Percentiles rank a stretch among this genome's conserved stretches.
These are phyloP conservation scores for Ganoderma leucocontextum DNA, from an alignment of 1,284 basidiomycete genomes.

Conservation along the genomic window DNA sequence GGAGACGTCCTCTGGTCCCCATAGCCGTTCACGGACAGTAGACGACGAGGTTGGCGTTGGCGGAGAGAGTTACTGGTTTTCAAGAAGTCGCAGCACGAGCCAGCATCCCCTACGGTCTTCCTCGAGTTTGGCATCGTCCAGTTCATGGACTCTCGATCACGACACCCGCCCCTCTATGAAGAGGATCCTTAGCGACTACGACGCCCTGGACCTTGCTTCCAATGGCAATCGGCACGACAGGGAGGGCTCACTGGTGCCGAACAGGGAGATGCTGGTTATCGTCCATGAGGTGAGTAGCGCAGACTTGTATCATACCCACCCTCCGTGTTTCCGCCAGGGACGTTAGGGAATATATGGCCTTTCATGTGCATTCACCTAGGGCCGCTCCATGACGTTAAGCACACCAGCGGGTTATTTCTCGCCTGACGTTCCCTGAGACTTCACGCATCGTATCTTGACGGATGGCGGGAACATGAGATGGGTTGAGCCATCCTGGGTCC, in stretches of 20 bases:
- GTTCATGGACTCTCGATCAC: constrained; percentile 26
- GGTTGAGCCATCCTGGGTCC: background rate
- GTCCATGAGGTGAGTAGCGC: constrained; percentile 57
- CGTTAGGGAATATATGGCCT: too few species aligned
- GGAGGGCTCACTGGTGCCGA: constrained; percentile 26
- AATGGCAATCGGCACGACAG: background rate
- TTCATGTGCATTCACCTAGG: background rate
- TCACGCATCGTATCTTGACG: background rate
- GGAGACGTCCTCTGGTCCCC: constrained; percentile 18
- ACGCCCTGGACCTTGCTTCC: constrained; percentile 9
- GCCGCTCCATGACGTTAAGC: background rate
- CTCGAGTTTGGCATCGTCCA: constrained; percentile 29
- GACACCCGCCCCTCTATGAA: constrained; percentile 44
- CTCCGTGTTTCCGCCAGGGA: background rate
- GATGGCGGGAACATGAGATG: background rate
- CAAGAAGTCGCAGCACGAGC: constrained; percentile 20
- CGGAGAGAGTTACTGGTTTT: constrained; percentile 27
- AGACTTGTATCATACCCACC: background rate
- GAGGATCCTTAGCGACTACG: constrained; percentile 38
- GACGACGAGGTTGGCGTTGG: constrained; percentile 30
- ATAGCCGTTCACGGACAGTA: constrained; percentile 39
- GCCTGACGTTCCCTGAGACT: too few species aligned
- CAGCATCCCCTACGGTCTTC: constrained; percentile 28
- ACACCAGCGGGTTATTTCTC: background rate
- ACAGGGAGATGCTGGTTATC: constrained; percentile 57